phyloP scores from a whole-genome alignment of 768 basidiomycete species.

The Plicaturopsis crispa region DNA sequence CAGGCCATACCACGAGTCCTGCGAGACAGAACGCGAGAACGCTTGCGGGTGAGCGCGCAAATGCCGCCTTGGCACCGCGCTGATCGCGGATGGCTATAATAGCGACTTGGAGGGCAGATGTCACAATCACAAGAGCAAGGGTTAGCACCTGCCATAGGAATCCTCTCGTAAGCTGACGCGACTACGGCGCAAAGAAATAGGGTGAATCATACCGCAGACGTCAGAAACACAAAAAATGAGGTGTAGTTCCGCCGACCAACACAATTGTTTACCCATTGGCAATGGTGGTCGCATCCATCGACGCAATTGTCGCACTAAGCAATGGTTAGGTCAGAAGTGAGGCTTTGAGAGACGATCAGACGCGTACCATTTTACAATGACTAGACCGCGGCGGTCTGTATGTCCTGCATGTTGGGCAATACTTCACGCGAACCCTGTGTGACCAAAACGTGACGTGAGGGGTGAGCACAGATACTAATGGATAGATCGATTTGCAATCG shows the following conservation, averaged over 20 bases:
- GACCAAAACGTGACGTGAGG: no score
- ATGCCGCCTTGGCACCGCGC: slow-evolving; percentile 30
- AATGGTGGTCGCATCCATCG: slow-evolving; percentile 91
- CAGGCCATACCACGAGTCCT: slow-evolving; percentile 74
- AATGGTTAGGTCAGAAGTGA: slow-evolving; percentile 3
- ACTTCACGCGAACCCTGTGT: slow-evolving; percentile 81
- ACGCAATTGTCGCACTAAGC: slow-evolving; percentile 93
- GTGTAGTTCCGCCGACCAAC: slow-evolving; percentile 94
- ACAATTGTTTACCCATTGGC: slow-evolving; percentile 92
- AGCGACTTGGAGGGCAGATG: slow-evolving; percentile 76
- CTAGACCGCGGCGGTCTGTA: slow-evolving; percentile 93
- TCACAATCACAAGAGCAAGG: slow-evolving; percentile 69
- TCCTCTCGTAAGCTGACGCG: slow-evolving; percentile 10
- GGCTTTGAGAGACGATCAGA: slow-evolving; percentile 4
- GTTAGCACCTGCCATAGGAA: slow-evolving; percentile 49
- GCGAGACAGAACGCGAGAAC: slow-evolving; percentile 74
- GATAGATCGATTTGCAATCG: no score
- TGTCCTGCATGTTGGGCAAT: slow-evolving; percentile 86
- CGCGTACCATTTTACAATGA: slow-evolving; percentile 85
- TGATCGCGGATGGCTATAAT: slow-evolving; percentile 48
- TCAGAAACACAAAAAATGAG: slow-evolving; percentile 82
- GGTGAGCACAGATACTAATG: no score
- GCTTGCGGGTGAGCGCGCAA: slow-evolving; percentile 38
- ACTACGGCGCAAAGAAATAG: no score
- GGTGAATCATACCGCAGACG: slow-evolving; percentile 68